Conservation (phyloP, 2,329 filamentous ascomycete genomes). For the Epichloe coenophiala region DNA sequence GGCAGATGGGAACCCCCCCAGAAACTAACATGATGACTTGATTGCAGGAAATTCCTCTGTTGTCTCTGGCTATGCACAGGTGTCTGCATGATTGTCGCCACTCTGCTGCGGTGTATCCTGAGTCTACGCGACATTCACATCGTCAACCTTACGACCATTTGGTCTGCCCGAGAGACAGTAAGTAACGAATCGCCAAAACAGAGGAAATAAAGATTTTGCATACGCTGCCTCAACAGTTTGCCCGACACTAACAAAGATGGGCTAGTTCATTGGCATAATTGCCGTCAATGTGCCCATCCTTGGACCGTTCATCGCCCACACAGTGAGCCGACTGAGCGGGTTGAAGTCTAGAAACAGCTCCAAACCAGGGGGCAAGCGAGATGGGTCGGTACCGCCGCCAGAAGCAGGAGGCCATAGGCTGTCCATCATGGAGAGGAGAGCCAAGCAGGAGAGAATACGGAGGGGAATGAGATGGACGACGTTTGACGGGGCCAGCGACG, state of each 20-base stretch:
- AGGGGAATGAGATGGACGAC: not conserved
- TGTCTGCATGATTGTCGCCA: conserved; percentile 25
- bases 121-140: conserved; percentile 21
- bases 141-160: conserved; percentile 22
- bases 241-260: no score
- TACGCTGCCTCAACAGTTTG: no score
- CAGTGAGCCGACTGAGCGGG: conserved; percentile 17
- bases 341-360: conserved; percentile 10
- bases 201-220: not conserved
- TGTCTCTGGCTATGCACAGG: conserved; percentile 27
- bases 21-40: not conserved
- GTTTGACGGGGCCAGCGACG: conserved; percentile 19
- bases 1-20: not conserved
- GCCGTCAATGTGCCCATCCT: conserved; percentile 25
- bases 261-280: conserved; percentile 29
- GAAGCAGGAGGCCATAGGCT: not conserved
- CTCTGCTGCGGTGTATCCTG: conserved; percentile 26
- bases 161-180: conserved; percentile 23
- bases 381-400: not conserved
- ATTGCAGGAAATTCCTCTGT: conserved; percentile 20
- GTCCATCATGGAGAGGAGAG: conserved; percentile 1
- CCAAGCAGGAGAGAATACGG: conserved; percentile 11
- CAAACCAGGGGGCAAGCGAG: not conserved
- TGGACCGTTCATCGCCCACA: not conserved
- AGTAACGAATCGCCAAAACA: not conserved